A percentile compares a stretch with the other conserved stretches of the same genome.
These are phyloP conservation scores for Astrothelium macrocarpum DNA, from an alignment of 495 filamentous ascomycete genomes.

Conservation along the genomic window DNA sequence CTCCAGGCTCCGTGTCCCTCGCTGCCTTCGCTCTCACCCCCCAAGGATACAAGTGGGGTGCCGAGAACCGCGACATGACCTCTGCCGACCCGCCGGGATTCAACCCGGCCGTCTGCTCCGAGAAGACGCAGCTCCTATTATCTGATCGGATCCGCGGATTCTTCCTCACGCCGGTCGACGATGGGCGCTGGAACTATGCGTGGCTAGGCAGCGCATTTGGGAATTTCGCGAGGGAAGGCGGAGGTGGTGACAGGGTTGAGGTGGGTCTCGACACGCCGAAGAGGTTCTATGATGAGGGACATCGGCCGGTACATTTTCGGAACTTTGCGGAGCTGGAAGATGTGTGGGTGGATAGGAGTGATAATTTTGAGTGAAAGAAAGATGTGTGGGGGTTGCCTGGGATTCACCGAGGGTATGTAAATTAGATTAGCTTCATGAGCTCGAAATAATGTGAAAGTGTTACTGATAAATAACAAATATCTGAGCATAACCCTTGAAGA, in stretches of 20 bases:
- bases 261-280: slow-evolving; percentile 86
- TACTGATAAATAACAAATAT: too few relatives aligned
- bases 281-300: slow-evolving; percentile 84
- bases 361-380: slow-evolving; percentile 24
- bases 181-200: slow-evolving; percentile 91
- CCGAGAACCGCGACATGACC: slow-evolving; percentile 83
- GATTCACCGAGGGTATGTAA: too few relatives aligned
- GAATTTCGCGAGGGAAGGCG: slow-evolving; percentile 65
- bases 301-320: slow-evolving; percentile 82
- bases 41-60: slow-evolving; percentile 91
- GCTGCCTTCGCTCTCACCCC: slow-evolving; percentile 88
- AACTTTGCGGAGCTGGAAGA: slow-evolving; percentile 36
- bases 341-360: slow-evolving; percentile 36
- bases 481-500: too few relatives aligned
- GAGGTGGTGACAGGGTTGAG: slow-evolving; percentile 47
- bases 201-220: slow-evolving; percentile 90
- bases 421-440: too few relatives aligned
- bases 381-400: not conserved
- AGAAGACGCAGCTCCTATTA: slow-evolving; percentile 88
- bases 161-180: slow-evolving; percentile 82
- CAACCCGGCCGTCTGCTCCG: slow-evolving; percentile 66
- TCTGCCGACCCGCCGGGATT: slow-evolving; percentile 93
- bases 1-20: slow-evolving; percentile 93
- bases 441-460: too few relatives aligned
- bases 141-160: slow-evolving; percentile 88